Percentiles rank a stretch among this genome's conserved stretches.
Evolutionary conservation across 2,329 filamentous ascomycete genomes (phyloP).

Genomic region (Gaeumannomyces tritici): DNA sequence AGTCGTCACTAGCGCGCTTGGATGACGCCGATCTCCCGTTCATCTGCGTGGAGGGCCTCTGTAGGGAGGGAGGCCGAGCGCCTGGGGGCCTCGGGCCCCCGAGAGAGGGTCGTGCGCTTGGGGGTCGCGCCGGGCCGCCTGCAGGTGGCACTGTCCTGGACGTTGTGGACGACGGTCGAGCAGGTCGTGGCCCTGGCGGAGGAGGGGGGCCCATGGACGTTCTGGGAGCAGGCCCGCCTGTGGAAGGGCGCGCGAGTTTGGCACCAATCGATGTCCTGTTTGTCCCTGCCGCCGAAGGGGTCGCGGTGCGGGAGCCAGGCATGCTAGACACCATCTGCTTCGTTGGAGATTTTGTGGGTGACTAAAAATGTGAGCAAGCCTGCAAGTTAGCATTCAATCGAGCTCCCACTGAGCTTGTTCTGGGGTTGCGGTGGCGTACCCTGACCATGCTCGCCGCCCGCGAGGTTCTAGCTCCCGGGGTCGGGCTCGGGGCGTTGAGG

Average conservation of each 20-base stretch:
- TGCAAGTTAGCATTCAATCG: constrained; percentile 11
- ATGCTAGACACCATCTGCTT: constrained; percentile 58
- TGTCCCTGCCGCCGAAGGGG: constrained; percentile 49
- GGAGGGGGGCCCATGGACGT: constrained; percentile 61
- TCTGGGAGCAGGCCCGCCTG: constrained; percentile 37
- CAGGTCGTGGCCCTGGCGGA: constrained; percentile 23
- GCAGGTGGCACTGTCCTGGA: constrained; percentile 17
- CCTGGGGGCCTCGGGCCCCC: constrained; percentile 20
- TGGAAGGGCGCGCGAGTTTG: constrained; percentile 43
- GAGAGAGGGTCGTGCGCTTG: constrained; percentile 30
- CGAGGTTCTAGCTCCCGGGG: constrained; percentile 49
- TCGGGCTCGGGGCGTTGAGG: constrained; percentile 63
- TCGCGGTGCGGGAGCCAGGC: constrained; percentile 53
- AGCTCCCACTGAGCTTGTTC: background rate
- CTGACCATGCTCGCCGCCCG: constrained; percentile 47
- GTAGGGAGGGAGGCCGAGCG: constrained; percentile 19
- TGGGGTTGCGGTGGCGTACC: constrained; percentile 27
- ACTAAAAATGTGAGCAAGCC: constrained; percentile 34
- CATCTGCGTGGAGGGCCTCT: constrained; percentile 25
- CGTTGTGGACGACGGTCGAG: constrained; percentile 30
- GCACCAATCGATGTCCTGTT: constrained; percentile 31
- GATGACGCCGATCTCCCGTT: constrained; percentile 31
- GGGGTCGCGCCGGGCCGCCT: constrained; percentile 23
- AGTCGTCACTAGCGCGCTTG: constrained; percentile 24
- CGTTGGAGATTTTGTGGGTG: constrained; percentile 69